A percentile compares a stretch with the other conserved stretches of the same genome.
phyloP scores from a whole-genome alignment of 495 filamentous ascomycete species.

The Neurospora sp. region DNA sequence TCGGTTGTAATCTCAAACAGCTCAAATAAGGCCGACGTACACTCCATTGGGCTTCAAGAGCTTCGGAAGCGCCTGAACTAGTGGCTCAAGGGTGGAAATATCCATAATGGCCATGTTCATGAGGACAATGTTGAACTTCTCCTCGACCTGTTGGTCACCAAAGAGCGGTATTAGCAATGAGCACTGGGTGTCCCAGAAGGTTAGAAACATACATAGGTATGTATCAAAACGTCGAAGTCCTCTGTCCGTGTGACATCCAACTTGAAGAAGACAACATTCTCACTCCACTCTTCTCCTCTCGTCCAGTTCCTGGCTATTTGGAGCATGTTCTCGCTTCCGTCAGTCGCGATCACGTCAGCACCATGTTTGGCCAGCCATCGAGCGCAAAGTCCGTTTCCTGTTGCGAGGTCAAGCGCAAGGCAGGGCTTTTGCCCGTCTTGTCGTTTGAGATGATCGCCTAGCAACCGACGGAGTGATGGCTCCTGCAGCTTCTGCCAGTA shows the following conservation, averaged over 20 bases:
- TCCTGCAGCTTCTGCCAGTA: slow-evolving; percentile 29
- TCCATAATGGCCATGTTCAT: slow-evolving; percentile 41
- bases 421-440: slow-evolving; percentile 2
- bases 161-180: too few species aligned
- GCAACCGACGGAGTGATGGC: slow-evolving; percentile 25
- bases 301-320: slow-evolving; percentile 10
- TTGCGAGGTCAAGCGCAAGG: slow-evolving; percentile 29
- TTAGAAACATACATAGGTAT: slow-evolving; percentile 1
- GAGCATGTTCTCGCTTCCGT: slow-evolving; percentile 25
- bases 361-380: slow-evolving; percentile 25
- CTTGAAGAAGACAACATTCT: slow-evolving; percentile 12
- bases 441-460: slow-evolving; percentile 6
- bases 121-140: slow-evolving; percentile 22
- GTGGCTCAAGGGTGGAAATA: slow-evolving; percentile 22
- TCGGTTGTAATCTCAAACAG: background rate
- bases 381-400: slow-evolving; percentile 33
- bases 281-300: background rate
- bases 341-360: slow-evolving; percentile 27
- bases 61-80: slow-evolving; percentile 23
- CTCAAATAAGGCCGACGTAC: slow-evolving; percentile 14
- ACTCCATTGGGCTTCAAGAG: slow-evolving; percentile 28
- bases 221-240: slow-evolving; percentile 16
- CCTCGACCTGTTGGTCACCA: slow-evolving; percentile 1
- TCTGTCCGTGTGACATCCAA: slow-evolving; percentile 26
- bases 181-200: background rate